Evolutionary conservation across 495 filamentous ascomycete genomes (phyloP).

Genomic region (Cladorrhinum samala): DNA sequence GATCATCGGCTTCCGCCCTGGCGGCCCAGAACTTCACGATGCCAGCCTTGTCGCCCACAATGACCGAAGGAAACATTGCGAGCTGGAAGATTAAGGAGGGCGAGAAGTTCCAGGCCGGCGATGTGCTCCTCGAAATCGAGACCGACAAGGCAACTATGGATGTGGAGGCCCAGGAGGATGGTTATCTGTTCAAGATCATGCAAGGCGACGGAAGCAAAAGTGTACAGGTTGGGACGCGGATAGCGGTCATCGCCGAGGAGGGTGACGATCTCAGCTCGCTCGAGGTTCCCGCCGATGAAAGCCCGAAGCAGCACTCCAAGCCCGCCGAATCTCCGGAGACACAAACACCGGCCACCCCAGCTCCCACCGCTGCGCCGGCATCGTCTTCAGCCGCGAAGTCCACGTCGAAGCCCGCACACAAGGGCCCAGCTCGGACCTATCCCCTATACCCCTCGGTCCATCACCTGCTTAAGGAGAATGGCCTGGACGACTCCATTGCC

Average conservation of each 20-base stretch:
- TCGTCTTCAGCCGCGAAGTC: conserved; percentile 27
- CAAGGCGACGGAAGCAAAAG: conserved; percentile 63
- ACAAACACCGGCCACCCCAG: conserved; percentile 20
- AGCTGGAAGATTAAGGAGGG: conserved; percentile 74
- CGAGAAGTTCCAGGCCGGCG: conserved; percentile 67
- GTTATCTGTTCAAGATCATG: conserved; percentile 71
- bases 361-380: conserved; percentile 23
- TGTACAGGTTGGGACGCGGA: conserved; percentile 64
- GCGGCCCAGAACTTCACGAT: conserved; percentile 76
- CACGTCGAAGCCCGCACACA: conserved; percentile 32
- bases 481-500: conserved; percentile 61
- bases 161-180: conserved; percentile 82
- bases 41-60: conserved; percentile 80
- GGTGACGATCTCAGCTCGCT: conserved; percentile 67
- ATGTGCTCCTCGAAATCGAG: conserved; percentile 80
- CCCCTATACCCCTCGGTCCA: conserved; percentile 82
- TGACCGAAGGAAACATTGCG: conserved; percentile 80
- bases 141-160: conserved; percentile 88
- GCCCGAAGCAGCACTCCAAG: conserved; percentile 14
- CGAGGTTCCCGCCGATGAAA: conserved; percentile 59
- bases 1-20: conserved; percentile 48
- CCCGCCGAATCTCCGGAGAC: conserved; percentile 16
- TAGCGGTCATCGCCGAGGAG: conserved; percentile 68
- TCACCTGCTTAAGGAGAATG: conserved; percentile 71
- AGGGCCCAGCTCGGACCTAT: conserved; percentile 62